A percentile compares a stretch with the other conserved stretches of the same genome.
phyloP scores from a whole-genome alignment of 371 early-diverging fungal species.

The Saksenaea vasiformis region DNA sequence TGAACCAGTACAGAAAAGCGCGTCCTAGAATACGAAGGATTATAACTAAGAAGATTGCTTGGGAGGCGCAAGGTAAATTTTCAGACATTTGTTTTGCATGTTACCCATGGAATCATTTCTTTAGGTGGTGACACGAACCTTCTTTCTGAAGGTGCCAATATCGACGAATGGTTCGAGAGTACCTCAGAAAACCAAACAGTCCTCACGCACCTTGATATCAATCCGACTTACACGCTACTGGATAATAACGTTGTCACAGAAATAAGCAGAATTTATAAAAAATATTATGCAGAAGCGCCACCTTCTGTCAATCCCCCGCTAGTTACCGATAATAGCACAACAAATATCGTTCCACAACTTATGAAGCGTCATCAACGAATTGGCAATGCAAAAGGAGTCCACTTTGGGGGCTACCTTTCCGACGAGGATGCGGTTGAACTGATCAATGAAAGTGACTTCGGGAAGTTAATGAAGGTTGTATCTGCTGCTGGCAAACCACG shows the following conservation, averaged over 20 bases:
- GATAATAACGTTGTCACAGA: neutral
- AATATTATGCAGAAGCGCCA: neutral
- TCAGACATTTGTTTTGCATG: neutral
- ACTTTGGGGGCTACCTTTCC: neutral
- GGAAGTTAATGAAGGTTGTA: neutral
- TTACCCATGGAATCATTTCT: neutral
- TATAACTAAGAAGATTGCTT: neutral
- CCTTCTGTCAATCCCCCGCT: neutral
- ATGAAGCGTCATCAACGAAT: neutral
- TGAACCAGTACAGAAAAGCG: neutral
- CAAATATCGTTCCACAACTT: neutral
- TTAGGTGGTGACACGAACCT: neutral
- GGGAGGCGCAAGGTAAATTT: neutral
- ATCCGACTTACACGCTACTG: neutral
- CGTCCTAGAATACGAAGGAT: neutral
- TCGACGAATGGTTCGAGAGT: neutral
- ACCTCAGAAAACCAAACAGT: neutral
- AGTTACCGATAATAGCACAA: neutral
- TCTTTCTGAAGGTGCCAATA: neutral
- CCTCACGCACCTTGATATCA: neutral
- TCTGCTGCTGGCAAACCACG: neutral
- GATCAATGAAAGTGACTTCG: neutral
- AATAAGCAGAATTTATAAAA: neutral
- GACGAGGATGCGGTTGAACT: neutral
- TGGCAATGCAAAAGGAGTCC: constrained; percentile 1